Base-by-base conservation (phyloP, 148 eudicot species). In the Suaeda aralocaspica region DNA sequence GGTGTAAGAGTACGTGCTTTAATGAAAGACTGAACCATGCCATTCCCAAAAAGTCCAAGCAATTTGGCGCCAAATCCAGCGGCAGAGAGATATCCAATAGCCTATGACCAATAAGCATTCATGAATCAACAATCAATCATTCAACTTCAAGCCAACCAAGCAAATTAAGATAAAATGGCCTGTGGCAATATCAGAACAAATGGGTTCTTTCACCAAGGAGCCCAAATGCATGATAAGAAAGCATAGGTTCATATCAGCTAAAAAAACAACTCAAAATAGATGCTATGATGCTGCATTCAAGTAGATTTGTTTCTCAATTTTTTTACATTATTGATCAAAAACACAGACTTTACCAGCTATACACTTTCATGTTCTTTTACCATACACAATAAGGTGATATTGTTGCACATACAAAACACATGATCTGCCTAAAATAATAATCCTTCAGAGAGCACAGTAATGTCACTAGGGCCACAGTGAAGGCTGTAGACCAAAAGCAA, bases 51-150 rank as follows among this genome's bases (percentile, higher is more conserved):
- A 71, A 85, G 87, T 64, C 91, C 99, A 51, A 94, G 89, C 87
- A 94, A 80, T 84, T 89, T 94, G 76, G 99, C 96, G 75, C 99
- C 99, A 81, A 94, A 94, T 86, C 99, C 99, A 73, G 97, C 99
- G 75, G 91, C 99, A 18, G 99, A 94, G 69, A 94, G 96, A 85
- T 84, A 82, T 75, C 81, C 83, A 68, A 91, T 89, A 72, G 97
- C 91, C 99, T 91, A 81, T 73, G 82, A 46, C 76, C 79, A 83
- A 73, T 65, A 77, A 74, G 56, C 30, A 64, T 42, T 65, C 64
- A 42, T 39, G 29, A 68, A 78, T 82, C 73, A 76, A 55, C 30
- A 22, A 39, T 11, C 59, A 69, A 74, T 25, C 52, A 76, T 64
- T 33, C 68, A 75, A 53, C 22, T 55, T 15, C 21, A 46, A 56